A percentile compares a stretch with the other conserved stretches of the same genome.
Conservation (phyloP, 352 stramenopile species). For the Phytophthora uliginosa region DNA sequence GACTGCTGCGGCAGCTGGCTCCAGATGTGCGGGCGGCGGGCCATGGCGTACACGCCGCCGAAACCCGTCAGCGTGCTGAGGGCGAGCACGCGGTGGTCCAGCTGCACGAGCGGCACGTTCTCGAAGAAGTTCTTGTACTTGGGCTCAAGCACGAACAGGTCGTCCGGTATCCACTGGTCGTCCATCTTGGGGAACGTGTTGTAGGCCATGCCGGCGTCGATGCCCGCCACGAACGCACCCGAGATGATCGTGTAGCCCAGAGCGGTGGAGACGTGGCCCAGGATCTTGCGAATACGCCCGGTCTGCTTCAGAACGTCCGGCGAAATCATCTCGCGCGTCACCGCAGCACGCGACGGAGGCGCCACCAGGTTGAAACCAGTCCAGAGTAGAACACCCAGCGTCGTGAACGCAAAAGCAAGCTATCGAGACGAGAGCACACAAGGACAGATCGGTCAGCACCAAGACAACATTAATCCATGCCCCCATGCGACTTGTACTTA, state of each 20-base stretch:
- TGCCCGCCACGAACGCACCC: slow-evolving; percentile 98
- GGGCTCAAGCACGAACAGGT: slow-evolving; percentile 92
- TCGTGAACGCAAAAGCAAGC: slow-evolving; percentile 97
- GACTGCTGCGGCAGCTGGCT: slow-evolving; percentile 84
- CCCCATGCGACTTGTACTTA: slow-evolving; percentile 32
- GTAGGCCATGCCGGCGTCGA: slow-evolving; percentile 98
- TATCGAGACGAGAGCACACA: slow-evolving; percentile 24
- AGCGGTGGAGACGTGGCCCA: slow-evolving; percentile 68
- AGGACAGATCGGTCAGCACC: slow-evolving; percentile 5
- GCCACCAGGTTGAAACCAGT: slow-evolving; percentile 94
- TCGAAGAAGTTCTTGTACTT: slow-evolving; percentile 98
- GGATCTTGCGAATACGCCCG: slow-evolving; percentile 69
- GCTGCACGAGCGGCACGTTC: slow-evolving; percentile 99
- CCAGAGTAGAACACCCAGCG: slow-evolving; percentile 96
- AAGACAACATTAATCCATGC: not conserved
- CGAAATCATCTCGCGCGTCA: slow-evolving; percentile 85
- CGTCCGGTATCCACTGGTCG: slow-evolving; percentile 95
- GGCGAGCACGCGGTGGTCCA: slow-evolving; percentile 98
- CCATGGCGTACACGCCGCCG: slow-evolving; percentile 72
- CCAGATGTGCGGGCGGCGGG: slow-evolving; percentile 84
- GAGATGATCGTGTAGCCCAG: slow-evolving; percentile 89
- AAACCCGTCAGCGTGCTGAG: slow-evolving; percentile 90
- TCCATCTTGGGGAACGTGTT: slow-evolving; percentile 99
- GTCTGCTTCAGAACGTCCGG: slow-evolving; percentile 79
- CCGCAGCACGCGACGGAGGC: slow-evolving; percentile 68